Conservation (phyloP, 2,329 filamentous ascomycete genomes). For the Claviceps arundinis region DNA sequence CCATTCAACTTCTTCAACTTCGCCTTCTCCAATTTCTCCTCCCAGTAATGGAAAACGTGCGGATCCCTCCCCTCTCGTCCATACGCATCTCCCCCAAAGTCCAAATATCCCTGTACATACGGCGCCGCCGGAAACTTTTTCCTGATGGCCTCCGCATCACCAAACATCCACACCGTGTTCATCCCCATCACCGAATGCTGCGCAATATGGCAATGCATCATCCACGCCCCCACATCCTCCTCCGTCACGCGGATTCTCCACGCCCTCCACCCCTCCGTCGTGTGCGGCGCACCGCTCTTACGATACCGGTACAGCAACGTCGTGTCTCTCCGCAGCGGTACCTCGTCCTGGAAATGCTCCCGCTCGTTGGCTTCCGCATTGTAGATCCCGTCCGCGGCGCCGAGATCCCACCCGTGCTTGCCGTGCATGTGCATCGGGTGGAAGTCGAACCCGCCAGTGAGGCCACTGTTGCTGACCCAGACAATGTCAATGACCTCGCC, state of each 20-base stretch:
- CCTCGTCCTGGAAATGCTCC: constrained; percentile 2
- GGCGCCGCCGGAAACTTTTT: constrained; percentile 12
- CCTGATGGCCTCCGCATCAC: constrained; percentile 11
- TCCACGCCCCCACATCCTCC: constrained; percentile 35
- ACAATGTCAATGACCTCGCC: constrained; percentile 45
- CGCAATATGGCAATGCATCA: constrained; percentile 48
- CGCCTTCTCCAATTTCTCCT: neutral
- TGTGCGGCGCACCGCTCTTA: constrained; percentile 13
- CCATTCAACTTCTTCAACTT: neutral
- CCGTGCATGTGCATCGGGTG: constrained; percentile 10
- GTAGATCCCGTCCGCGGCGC: constrained; percentile 7
- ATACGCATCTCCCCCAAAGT: constrained; percentile 31
- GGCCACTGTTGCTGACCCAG: constrained; percentile 25
- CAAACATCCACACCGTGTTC: constrained; percentile 16
- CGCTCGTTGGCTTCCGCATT: constrained; percentile 2
- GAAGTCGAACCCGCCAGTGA: constrained; percentile 6
- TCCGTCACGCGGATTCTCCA: constrained; percentile 37
- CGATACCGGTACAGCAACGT: constrained; percentile 45
- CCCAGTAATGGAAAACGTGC: neutral
- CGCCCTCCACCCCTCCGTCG: constrained; percentile 42
- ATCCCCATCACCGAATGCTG: constrained; percentile 42
- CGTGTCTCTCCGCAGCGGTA: constrained; percentile 28
- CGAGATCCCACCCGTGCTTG: constrained; percentile 7
- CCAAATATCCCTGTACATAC: constrained; percentile 26
- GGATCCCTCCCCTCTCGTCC: constrained; percentile 12